A percentile compares a stretch with the other conserved stretches of the same genome.
Evolutionary conservation across 495 filamentous ascomycete genomes (phyloP).

Genomic region (Trichoderma asperelloides): DNA sequence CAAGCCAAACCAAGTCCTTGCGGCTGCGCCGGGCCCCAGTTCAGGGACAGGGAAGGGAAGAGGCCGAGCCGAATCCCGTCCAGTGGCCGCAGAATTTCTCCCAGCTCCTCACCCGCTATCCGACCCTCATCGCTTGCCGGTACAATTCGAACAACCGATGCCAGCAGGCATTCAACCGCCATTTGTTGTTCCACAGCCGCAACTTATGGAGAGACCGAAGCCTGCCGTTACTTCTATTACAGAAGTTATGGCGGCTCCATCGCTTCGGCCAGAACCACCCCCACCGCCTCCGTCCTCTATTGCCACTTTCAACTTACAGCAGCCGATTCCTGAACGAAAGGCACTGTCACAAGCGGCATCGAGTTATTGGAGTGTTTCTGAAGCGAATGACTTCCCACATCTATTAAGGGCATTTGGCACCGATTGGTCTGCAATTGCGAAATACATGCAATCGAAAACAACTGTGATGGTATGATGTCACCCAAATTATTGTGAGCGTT

Average conservation of each 20-base stretch:
- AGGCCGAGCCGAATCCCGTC: not conserved
- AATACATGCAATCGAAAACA: conserved; percentile 85
- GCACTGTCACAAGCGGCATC: conserved; percentile 61
- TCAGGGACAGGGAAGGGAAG: conserved; percentile 17
- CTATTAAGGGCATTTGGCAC: conserved; percentile 77
- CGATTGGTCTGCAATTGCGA: conserved; percentile 77
- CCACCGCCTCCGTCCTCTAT: conserved; percentile 29
- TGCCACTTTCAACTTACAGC: conserved; percentile 32
- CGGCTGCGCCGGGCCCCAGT: conserved; percentile 26
- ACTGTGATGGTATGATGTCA: conserved; percentile 69
- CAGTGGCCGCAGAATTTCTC: not conserved
- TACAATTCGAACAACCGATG: conserved; percentile 1
- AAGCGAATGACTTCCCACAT: conserved; percentile 72
- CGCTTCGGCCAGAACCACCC: conserved; percentile 37
- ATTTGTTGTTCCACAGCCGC: conserved; percentile 23
- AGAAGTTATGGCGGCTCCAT: conserved; percentile 41
- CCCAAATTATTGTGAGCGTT: conserved; percentile 9
- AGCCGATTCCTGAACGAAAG: conserved; percentile 33
- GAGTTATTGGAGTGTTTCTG: conserved; percentile 96
- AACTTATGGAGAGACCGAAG: conserved; percentile 24
- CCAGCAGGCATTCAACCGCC: conserved; percentile 30
- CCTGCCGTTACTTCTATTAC: conserved; percentile 27
- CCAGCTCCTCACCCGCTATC: not conserved
- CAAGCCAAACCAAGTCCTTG: conserved; percentile 34
- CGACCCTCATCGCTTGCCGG: not conserved